Percentiles rank a stretch among this genome's conserved stretches.
Conservation (phyloP, 1,284 basidiomycete genomes). For the Baeospora myosura region DNA sequence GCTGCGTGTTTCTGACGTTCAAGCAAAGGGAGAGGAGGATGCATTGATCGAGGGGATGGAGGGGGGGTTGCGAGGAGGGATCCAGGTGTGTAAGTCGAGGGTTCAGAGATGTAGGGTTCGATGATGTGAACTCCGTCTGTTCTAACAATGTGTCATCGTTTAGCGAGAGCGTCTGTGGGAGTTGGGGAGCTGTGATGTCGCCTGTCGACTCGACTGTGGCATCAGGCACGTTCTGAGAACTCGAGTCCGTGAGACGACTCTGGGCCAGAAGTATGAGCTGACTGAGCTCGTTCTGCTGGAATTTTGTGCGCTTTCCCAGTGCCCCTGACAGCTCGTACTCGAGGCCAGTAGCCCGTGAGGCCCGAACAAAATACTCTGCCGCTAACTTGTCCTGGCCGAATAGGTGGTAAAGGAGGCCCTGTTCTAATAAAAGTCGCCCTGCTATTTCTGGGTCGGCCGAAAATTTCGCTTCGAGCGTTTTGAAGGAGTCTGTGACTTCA, state of each 20-base stretch:
- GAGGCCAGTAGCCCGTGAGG: constrained; percentile 73
- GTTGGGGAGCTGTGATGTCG: constrained; percentile 7
- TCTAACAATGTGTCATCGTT: constrained; percentile 98
- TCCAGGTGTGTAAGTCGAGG: constrained; percentile 60
- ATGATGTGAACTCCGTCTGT: constrained; percentile 84
- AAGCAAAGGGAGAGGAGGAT: constrained; percentile 86
- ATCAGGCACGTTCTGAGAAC: constrained; percentile 3
- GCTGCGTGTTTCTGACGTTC: constrained; percentile 83
- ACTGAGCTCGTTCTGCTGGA: constrained; percentile 78
- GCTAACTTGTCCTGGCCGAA: constrained; percentile 74
- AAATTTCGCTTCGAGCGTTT: constrained; percentile 37
- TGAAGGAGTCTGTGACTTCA: constrained; percentile 40
- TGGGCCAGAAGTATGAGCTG: constrained; percentile 94
- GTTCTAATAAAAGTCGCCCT: constrained; percentile 71
- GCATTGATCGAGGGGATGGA: constrained; percentile 88
- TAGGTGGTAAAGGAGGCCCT: constrained; percentile 74
- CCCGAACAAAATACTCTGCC: constrained; percentile 72
- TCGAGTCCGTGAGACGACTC: constrained; percentile 53
- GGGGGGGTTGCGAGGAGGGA: constrained; percentile 76
- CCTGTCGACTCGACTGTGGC: not conserved
- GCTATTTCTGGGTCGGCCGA: constrained; percentile 52
- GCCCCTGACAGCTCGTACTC: constrained; percentile 92
- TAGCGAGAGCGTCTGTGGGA: constrained; percentile 77
- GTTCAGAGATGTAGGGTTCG: constrained; percentile 35
- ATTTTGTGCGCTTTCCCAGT: constrained; percentile 91